These are phyloP conservation scores for Nakaseomyces bracarensis DNA, from an alignment of 1,139 yeast species.

Conservation along the genomic window DNA sequence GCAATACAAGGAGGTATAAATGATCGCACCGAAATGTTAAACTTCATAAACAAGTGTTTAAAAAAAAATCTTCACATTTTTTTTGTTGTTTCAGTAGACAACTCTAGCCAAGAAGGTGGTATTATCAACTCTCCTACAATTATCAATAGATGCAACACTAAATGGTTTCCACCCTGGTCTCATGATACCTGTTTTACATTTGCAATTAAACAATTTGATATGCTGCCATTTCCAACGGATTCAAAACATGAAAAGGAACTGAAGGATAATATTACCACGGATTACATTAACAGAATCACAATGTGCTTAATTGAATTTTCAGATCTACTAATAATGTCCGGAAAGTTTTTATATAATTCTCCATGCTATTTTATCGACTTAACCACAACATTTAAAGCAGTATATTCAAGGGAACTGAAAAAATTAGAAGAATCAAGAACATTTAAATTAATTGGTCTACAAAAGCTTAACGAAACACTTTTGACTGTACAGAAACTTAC, in stretches of 20 bases:
- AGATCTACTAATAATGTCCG: not conserved
- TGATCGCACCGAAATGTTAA: slow-evolving; percentile 55
- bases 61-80: slow-evolving; percentile 73
- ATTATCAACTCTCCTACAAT: slow-evolving; percentile 80
- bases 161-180: slow-evolving; percentile 45
- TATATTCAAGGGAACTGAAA: slow-evolving; percentile 40
- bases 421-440: slow-evolving; percentile 60
- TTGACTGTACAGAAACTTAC: slow-evolving; percentile 59
- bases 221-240: not conserved
- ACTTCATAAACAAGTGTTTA: slow-evolving; percentile 67
- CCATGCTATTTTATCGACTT: slow-evolving; percentile 55
- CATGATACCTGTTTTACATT: not conserved
- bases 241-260: not conserved
- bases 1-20: slow-evolving; percentile 36
- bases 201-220: not conserved
- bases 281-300: not conserved
- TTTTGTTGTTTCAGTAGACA: slow-evolving; percentile 61
- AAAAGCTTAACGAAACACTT: slow-evolving; percentile 70
- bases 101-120: slow-evolving; percentile 32
- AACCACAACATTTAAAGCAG: slow-evolving; percentile 39
- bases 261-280: not conserved
- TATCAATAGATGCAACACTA: slow-evolving; percentile 80
- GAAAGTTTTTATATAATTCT: slow-evolving; percentile 20
- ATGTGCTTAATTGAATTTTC: not conserved
- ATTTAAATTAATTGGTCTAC: slow-evolving; percentile 66